phyloP scores from a whole-genome alignment of 176 grass and related monocot genomes.

The Avena insularis region DNA sequence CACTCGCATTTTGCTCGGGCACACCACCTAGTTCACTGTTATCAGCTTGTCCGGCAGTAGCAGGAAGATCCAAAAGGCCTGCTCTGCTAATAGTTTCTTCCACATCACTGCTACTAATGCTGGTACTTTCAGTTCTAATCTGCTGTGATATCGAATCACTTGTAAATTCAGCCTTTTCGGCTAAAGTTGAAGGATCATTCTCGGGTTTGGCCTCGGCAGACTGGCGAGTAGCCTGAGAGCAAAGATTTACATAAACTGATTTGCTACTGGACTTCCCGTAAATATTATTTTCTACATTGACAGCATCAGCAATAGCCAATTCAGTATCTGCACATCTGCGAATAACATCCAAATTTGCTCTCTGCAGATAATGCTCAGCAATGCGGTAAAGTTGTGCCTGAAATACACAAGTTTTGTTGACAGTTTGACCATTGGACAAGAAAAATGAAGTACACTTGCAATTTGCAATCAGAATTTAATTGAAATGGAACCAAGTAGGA shows the following conservation, averaged over 20 bases:
- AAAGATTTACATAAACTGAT: conserved; percentile 87
- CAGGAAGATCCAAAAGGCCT: conserved; percentile 28
- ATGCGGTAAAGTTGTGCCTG: conserved; percentile 87
- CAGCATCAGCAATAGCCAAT: conserved; percentile 93
- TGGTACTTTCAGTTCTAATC: conserved; percentile 21
- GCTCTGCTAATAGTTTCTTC: conserved; percentile 33
- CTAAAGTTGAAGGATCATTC: conserved; percentile 32
- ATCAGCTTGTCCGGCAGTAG: conserved; percentile 31
- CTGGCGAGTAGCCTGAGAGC: conserved; percentile 73
- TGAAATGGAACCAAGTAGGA: neutral
- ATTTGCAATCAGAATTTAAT: neutral
- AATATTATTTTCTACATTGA: conserved; percentile 90
- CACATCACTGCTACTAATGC: conserved; percentile 31
- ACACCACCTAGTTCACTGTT: conserved; percentile 30
- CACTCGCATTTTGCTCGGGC: conserved; percentile 25
- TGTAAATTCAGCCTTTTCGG: conserved; percentile 46
- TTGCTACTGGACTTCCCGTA: conserved; percentile 81
- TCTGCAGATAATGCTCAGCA: conserved; percentile 86
- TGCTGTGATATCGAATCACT: conserved; percentile 34
- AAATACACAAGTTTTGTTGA: conserved; percentile 48
- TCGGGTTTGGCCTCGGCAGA: conserved; percentile 55
- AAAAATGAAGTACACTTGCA: neutral
- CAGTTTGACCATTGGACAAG: conserved; percentile 20
- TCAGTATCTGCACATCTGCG: conserved; percentile 83
- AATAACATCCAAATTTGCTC: conserved; percentile 72